Base-by-base conservation (phyloP, 306 rosid species). In the Prunus salicina region DNA sequence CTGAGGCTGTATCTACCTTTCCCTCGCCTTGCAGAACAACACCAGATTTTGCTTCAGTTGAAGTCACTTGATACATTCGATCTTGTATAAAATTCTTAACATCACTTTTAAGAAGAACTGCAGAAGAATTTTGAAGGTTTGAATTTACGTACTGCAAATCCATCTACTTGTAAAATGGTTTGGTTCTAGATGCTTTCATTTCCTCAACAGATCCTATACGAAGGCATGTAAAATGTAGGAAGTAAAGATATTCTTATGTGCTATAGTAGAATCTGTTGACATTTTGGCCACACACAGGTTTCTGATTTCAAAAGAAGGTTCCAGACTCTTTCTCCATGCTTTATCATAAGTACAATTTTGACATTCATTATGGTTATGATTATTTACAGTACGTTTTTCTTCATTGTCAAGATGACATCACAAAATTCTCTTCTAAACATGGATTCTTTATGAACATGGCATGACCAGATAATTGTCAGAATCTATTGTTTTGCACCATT, bases 61-160 rank as follows among this genome's bases (percentile, higher is more conserved):
- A 61, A 81, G 82, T 82, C 65, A 76, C 85, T 50, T 73, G 81
- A 76, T 51, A 56, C 46, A 69, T 76, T 79, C 81, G 83, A 73
- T 63, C 82, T 75, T 80, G 84, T 34, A 82, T 73, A 79, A 25
- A 62, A 79, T 75, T 91, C 67, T 72, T 81, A 49, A 51, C 85
- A 74, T 81, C 85, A 67, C 73, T 83, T 53, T 67, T 75, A 12
- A 71, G 74, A 66, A 86, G 78, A 87, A 73, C 82, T 41, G 83
- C 70, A 56, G 82, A 75, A 30, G 79, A 68, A 72, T 79, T 79
- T 83, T 68, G 27, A 25, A 76, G 51, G 52, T 51, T 78, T 77
- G 81, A 80, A 82, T 75, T 76, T 49, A 79, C 72, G 72, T 83
- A 89, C 90, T 86, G 79, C 80, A 81, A 66, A 69, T 78, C 63